These are phyloP conservation scores for Clarkia xantiana DNA, from an alignment of 345 rosid genomes.

Conservation along the genomic window DNA sequence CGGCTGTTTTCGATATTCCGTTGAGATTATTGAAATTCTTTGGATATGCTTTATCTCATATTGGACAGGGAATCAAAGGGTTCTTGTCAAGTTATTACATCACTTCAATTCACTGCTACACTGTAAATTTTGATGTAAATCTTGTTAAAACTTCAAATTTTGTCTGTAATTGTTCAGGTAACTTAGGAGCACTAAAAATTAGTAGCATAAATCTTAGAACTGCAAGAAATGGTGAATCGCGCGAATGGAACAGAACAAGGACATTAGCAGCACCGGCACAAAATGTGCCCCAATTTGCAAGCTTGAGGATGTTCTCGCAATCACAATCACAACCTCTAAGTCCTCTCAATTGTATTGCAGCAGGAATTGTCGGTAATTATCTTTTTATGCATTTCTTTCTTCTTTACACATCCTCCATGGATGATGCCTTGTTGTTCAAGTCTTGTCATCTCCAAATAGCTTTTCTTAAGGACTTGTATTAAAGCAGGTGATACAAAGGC, in stretches of 20 bases:
- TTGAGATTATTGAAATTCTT: no score
- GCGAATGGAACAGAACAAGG: constrained; percentile 6
- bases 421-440: background rate
- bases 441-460: background rate
- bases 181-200: constrained; percentile 24
- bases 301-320: constrained; percentile 12
- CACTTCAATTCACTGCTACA: background rate
- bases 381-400: no score
- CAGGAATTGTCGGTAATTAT: no score
- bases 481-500: constrained; percentile 16
- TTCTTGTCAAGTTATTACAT: no score
- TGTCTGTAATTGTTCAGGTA: constrained; percentile 17
- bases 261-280: constrained; percentile 11
- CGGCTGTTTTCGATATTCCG: no score
- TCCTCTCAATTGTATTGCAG: constrained; percentile 10
- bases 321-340: constrained; percentile 15
- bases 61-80: no score
- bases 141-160: background rate
- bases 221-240: constrained; percentile 13
- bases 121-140: background rate
- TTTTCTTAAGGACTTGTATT: no score
- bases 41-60: no score
- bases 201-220: constrained; percentile 13
- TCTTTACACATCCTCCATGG: no score
- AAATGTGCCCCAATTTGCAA: constrained; percentile 18